Conservation (phyloP, 306 rosid species). For the Corylus avellana region DNA sequence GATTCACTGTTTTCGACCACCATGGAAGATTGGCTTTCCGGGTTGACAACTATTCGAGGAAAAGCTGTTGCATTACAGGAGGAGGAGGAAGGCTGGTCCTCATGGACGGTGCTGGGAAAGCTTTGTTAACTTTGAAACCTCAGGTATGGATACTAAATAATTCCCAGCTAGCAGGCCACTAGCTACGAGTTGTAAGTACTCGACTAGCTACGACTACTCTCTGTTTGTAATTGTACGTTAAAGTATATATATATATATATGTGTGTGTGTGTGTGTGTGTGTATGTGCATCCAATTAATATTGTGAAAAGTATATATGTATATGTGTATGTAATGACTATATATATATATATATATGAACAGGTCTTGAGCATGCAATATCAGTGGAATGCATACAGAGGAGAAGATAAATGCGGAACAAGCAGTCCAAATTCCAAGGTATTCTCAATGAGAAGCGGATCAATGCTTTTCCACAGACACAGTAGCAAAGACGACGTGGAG, state of each 20-base stretch:
- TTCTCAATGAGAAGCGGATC: constrained; percentile 45
- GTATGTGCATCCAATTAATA: too few relatives aligned
- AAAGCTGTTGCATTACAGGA: constrained; percentile 22
- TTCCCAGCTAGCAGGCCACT: too few relatives aligned
- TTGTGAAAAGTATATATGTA: too few relatives aligned
- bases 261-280: too few relatives aligned
- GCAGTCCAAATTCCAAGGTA: constrained; percentile 18
- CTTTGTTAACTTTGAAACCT: constrained; percentile 48
- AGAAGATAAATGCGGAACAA: constrained; percentile 25
- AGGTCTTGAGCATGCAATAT: constrained; percentile 41
- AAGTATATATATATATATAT: not conserved
- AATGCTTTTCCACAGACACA: constrained; percentile 4
- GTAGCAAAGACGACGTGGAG: constrained; percentile 18
- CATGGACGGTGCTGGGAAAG: constrained; percentile 55
- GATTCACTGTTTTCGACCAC: constrained; percentile 46
- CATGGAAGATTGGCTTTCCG: constrained; percentile 40
- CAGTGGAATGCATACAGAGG: constrained; percentile 50
- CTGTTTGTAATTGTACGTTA: too few relatives aligned
- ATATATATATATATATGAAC: not conserved
- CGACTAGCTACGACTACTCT: too few relatives aligned
- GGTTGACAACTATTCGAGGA: constrained; percentile 49
- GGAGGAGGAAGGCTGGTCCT: constrained; percentile 37
- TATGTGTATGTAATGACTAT: not conserved
- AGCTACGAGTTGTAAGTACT: too few relatives aligned
- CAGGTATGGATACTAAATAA: constrained; percentile 26